phyloP scores from a whole-genome alignment of 2,329 filamentous ascomycete species.

The Colletotrichum acutatum region DNA sequence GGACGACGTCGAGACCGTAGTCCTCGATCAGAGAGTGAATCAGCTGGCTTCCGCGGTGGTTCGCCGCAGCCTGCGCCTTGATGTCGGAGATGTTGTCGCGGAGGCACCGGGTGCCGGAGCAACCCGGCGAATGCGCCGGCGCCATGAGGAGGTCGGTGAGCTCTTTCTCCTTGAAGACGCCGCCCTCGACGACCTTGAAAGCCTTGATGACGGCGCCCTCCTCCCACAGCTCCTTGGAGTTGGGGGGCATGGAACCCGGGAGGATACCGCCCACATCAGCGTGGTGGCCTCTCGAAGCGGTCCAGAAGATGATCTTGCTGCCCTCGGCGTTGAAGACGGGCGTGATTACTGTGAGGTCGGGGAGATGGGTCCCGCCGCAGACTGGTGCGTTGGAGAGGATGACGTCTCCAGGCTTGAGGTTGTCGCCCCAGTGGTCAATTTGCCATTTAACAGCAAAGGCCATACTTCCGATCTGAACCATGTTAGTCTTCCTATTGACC shows the following conservation, averaged over 20 bases:
- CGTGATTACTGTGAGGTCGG: conserved; percentile 51
- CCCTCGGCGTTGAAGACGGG: conserved; percentile 56
- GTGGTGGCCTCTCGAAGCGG: conserved; percentile 78
- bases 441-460: conserved; percentile 80
- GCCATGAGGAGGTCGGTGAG: conserved; percentile 79
- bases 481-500: background rate
- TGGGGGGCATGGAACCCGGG: conserved; percentile 85
- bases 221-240: conserved; percentile 73
- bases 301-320: conserved; percentile 49
- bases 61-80: conserved; percentile 87
- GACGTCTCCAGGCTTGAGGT: conserved; percentile 48
- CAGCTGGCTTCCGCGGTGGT: conserved; percentile 84
- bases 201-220: conserved; percentile 74
- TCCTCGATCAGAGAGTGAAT: conserved; percentile 78
- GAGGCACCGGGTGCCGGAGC: conserved; percentile 81
- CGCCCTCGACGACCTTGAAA: conserved; percentile 79
- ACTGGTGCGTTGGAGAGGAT: conserved; percentile 47
- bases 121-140: conserved; percentile 79
- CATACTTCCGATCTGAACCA: conserved; percentile 74
- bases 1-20: conserved; percentile 77
- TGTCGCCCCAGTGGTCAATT: conserved; percentile 67
- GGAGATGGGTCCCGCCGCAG: conserved; percentile 51
- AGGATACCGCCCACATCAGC: conserved; percentile 85
- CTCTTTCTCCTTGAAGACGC: conserved; percentile 81
- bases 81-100: conserved; percentile 88